Base-by-base conservation (phyloP, 1,284 basidiomycete species). In the Sporisorium graminicola region DNA sequence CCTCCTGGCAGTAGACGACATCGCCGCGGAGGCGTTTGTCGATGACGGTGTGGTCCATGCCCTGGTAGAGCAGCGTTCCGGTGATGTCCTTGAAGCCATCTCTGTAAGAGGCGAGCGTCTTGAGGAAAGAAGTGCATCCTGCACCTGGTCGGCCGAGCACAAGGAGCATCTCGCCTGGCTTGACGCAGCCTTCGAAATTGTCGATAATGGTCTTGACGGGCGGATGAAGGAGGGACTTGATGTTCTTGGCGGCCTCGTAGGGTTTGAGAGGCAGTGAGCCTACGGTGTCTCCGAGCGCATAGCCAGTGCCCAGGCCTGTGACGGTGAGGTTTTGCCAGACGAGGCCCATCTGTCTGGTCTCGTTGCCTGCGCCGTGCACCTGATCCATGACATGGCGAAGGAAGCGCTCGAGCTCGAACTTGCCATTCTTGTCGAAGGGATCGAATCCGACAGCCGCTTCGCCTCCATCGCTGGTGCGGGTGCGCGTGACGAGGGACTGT, bases 371-470 rank as follows among this genome's bases (percentile, higher is more conserved):
- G 33, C 78, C 71, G 29, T 82, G 77, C 7, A 71, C 74, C 44
- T 80, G 78, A 13, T 70, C 58, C 33, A 86, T 66, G 43, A 81
- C 47, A 27, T 82, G 74, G 18, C 70, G 74, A 8, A 87, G 74
- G 68, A 85, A 83, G n/a, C 60, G 57, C 49, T 83, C 81, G 29
- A 86, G 81, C 56, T 86, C 85, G 40, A 87, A 87, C 20, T 82
- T 78, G 49, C 82, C 85, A 12, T 75, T 57, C 55, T 78, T 74
- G 63, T 83, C 79, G 29, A 83, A 81, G 7, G 81, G 80, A 55
- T 82, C 78, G 26, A 68, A 58, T 42, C 62, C 58, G 10, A 47
- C 9, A 1, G 44, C 47, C 8, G 49, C 58, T 44, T 67, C 59
- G 29, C 71, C 74, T 12, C 55, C 52, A 26, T 66, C 58, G n/a